A percentile compares a stretch with the other conserved stretches of the same genome.
phyloP scores from a whole-genome alignment of 768 basidiomycete genomes.

The Tulasnella sp. region DNA sequence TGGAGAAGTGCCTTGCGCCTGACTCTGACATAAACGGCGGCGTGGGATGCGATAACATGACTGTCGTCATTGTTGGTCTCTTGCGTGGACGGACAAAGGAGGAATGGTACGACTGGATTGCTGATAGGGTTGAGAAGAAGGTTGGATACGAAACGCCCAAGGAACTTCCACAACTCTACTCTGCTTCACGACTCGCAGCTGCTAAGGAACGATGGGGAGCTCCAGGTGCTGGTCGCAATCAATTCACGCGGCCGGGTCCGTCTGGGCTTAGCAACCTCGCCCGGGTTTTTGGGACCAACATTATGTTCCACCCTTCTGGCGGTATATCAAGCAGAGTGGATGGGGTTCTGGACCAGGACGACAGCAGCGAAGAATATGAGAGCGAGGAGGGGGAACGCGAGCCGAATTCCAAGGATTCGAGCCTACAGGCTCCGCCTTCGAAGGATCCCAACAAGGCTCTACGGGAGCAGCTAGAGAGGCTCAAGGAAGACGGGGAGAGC shows the following conservation, averaged over 20 bases:
- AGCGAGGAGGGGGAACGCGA: slow-evolving; percentile 41
- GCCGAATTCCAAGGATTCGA: slow-evolving; percentile 34
- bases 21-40: slow-evolving; percentile 85
- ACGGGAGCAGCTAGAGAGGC: slow-evolving; percentile 21
- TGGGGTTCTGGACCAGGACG: slow-evolving; percentile 48
- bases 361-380: slow-evolving; percentile 53
- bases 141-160: slow-evolving; percentile 75
- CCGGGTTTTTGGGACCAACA: slow-evolving; percentile 50
- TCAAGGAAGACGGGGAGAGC: slow-evolving; percentile 27
- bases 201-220: slow-evolving; percentile 13
- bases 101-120: slow-evolving; percentile 89
- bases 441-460: slow-evolving; percentile 45
- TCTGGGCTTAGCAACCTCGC: slow-evolving; percentile 44
- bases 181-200: slow-evolving; percentile 40
- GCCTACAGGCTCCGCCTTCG: slow-evolving; percentile 36
- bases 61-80: slow-evolving; percentile 81
- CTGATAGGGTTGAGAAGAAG: slow-evolving; percentile 64
- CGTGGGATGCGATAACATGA: slow-evolving; percentile 99
- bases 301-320: slow-evolving; percentile 57
- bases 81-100: slow-evolving; percentile 80
- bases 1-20: slow-evolving; percentile 88
- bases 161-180: slow-evolving; percentile 66
- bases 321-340: slow-evolving; percentile 44
- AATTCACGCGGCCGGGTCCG: slow-evolving; percentile 22
- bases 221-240: neutral